Base-by-base conservation (phyloP, 1,284 basidiomycete species). In the Leccinum proximum region DNA sequence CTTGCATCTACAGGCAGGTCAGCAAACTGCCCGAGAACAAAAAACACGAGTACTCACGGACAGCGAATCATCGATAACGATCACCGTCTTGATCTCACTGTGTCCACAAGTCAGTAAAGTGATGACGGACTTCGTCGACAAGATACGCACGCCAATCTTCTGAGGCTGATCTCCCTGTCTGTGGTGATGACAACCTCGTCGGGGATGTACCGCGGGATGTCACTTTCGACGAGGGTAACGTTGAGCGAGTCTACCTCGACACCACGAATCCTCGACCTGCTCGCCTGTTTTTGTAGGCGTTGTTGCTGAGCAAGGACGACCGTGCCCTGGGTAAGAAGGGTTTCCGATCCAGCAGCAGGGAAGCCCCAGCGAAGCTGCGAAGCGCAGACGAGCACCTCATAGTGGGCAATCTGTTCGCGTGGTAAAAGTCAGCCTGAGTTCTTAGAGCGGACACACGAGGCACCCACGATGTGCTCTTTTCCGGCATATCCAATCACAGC, bases 61-160 rank as follows among this genome's bases (percentile, higher is more conserved):
- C 62, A 76, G 69, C 1, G 82, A 83, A 66, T 82, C 81, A 62
- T 83, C 81, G n/a, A 82, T 68, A 42, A 80, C 65, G 57, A 82
- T 73, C 42, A 82, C 78, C 18, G 72, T 74, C 64, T 81, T 75
- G 64, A 76, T 67, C 58, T 74, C 74, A 62, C 76, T 75, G 38
- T 3, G 5, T 18, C 26, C 57, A n/a, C 14, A 2, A 2, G 35
- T 67, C 63, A 74, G 26, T 10, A 64, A 1, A 26, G 8, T 6
- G 35, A 6, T 42, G 30, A 58, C 1, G 35, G 50, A 35, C 22
- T 13, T 16, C 5, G 58, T 22, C 6, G 3, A 13, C 7, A 37
- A 61, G 26, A 58, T 30, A 75, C 68, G 61, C 58, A 77, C 74
- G 71, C 74, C 22, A 76, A 66, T 67, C 64, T 65, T 45, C 53